phyloP scores from a whole-genome alignment of 495 filamentous ascomycete species.

The Hypoxylon rickii region DNA sequence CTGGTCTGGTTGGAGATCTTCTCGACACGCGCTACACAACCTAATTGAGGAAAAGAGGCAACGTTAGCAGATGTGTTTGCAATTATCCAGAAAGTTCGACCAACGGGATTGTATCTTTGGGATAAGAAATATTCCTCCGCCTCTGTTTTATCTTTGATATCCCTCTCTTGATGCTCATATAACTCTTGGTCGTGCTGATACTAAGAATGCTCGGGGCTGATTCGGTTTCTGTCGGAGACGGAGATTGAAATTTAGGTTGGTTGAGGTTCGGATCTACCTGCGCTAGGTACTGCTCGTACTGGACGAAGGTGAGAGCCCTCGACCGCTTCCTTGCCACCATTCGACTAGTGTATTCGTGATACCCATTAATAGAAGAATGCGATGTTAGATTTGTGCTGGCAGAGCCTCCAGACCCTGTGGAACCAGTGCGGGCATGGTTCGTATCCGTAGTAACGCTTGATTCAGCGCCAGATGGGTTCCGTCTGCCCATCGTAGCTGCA shows the following conservation, averaged over 20 bases:
- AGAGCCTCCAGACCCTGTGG: conserved; percentile 43
- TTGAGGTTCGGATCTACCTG: conserved; percentile 46
- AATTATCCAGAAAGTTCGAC: conserved; percentile 15
- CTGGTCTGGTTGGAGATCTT: conserved; percentile 48
- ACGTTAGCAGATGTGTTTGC: conserved; percentile 11
- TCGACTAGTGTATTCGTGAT: conserved; percentile 8
- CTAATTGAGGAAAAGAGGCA: conserved; percentile 38
- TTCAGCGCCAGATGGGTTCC: conserved; percentile 38
- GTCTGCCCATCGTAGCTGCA: conserved; percentile 26
- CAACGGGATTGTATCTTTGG: conserved; percentile 42
- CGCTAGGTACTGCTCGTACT: conserved; percentile 57
- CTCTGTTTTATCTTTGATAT: conserved; percentile 45
- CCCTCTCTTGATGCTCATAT: conserved; percentile 46
- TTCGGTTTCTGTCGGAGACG: conserved; percentile 28
- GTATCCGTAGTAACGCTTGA: conserved; percentile 43
- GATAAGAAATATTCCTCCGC: conserved; percentile 34
- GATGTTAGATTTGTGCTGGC: conserved; percentile 42
- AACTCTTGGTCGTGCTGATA: conserved; percentile 46
- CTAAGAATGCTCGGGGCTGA: conserved; percentile 37
- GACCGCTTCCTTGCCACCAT: conserved; percentile 40
- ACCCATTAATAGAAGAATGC: conserved; percentile 37
- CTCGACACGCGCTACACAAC: conserved; percentile 57
- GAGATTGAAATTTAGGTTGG: conserved; percentile 41
- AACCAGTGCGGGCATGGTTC: conserved; percentile 41
- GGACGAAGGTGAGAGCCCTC: conserved; percentile 52